These are phyloP conservation scores for Purshia tridentata DNA, from an alignment of 306 rosid genomes.

Conservation along the genomic window DNA sequence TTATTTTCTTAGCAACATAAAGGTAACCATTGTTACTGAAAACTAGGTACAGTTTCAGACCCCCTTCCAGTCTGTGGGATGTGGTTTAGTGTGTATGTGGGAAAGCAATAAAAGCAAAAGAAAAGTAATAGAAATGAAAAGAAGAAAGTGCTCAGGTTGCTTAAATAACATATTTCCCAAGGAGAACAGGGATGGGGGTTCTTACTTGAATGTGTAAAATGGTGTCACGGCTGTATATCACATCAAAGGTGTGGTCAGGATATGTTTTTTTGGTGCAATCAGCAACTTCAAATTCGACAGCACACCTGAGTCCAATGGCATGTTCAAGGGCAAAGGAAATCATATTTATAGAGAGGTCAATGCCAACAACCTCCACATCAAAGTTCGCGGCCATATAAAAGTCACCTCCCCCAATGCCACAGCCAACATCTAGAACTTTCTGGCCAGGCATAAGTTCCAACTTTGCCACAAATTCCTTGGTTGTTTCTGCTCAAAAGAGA, in stretches of 20 bases:
- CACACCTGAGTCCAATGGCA: slow-evolving; percentile 70
- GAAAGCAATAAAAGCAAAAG: too few species aligned
- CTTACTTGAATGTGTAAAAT: slow-evolving; percentile 84
- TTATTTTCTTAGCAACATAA: too few species aligned
- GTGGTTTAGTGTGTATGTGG: too few species aligned
- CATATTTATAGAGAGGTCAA: slow-evolving; percentile 93
- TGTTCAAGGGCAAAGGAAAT: slow-evolving; percentile 85
- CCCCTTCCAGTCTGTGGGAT: too few species aligned
- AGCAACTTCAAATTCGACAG: slow-evolving; percentile 85
- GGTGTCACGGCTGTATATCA: slow-evolving; percentile 81
- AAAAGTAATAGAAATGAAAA: too few species aligned
- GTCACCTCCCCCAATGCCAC: slow-evolving; percentile 97
- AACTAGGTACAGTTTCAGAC: too few species aligned
- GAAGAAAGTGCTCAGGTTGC: not conserved
- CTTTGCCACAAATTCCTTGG: slow-evolving; percentile 74
- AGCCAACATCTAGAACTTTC: slow-evolving; percentile 90
- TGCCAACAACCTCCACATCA: slow-evolving; percentile 81
- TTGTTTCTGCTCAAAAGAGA: slow-evolving; percentile 64
- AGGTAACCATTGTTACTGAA: too few species aligned
- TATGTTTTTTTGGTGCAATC: slow-evolving; percentile 80
- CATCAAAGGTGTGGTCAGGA: slow-evolving; percentile 71
- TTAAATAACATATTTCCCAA: not conserved
- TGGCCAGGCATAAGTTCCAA: slow-evolving; percentile 78
- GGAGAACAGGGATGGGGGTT: not conserved
- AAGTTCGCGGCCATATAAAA: slow-evolving; percentile 86